Evolutionary conservation across 768 basidiomycete species (phyloP).

Genomic region (Bullera alba): DNA sequence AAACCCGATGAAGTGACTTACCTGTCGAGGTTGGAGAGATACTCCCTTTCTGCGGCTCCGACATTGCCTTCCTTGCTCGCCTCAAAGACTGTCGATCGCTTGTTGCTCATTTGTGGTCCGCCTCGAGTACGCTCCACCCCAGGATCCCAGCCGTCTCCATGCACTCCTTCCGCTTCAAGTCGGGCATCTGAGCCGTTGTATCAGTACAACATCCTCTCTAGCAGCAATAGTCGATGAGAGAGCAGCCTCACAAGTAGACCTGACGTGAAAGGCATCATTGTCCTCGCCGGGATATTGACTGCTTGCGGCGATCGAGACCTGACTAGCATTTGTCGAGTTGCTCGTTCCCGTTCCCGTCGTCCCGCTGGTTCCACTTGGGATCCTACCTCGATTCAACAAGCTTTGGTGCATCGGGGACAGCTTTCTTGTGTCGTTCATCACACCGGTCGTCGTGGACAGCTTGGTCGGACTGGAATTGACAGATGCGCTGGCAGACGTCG

Average conservation of each 20-base stretch:
- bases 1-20: conserved; percentile 48
- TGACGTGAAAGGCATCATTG: conserved; percentile 44
- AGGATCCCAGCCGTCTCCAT: conserved; percentile 88
- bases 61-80: conserved; percentile 55
- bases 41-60: conserved; percentile 63
- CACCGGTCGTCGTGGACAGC: no score
- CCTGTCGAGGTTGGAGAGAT: conserved; percentile 78
- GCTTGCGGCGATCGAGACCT: conserved; percentile 19
- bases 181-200: conserved; percentile 55
- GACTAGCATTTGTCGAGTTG: conserved; percentile 15
- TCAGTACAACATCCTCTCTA: not conserved
- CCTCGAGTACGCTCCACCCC: conserved; percentile 85
- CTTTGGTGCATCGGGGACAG: no score
- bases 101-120: conserved; percentile 43
- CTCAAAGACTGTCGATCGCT: conserved; percentile 44
- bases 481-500: not conserved
- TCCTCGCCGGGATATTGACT: conserved; percentile 44
- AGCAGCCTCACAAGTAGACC: conserved; percentile 43
- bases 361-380: no score
- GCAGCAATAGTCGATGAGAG: not conserved
- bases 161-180: conserved; percentile 82
- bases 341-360: not conserved
- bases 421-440: no score
- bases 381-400: no score
- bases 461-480: not conserved